These are phyloP conservation scores for Eutrema yunnanense DNA, from an alignment of 345 rosid genomes.

Conservation along the genomic window DNA sequence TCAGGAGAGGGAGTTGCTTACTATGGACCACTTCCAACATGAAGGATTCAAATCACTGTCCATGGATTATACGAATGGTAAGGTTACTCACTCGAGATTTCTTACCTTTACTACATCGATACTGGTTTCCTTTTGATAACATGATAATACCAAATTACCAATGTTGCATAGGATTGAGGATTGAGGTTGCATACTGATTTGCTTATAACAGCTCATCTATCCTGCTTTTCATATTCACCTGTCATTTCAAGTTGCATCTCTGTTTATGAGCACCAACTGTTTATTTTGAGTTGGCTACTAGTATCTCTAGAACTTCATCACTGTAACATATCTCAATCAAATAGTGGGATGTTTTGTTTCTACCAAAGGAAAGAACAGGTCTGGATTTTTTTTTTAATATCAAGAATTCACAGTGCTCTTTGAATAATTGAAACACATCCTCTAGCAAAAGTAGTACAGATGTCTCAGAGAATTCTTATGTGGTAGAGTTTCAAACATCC, in stretches of 20 bases:
- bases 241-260: neutral
- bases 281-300: neutral
- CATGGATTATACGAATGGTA: neutral
- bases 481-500: neutral
- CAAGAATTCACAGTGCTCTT: neutral
- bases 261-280: neutral
- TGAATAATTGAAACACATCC: neutral
- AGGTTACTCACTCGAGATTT: slow-evolving; percentile 13
- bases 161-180: neutral
- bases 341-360: neutral
- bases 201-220: neutral
- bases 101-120: neutral
- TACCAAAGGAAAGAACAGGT: neutral
- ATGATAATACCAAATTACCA: too few species aligned
- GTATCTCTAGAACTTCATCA: neutral
- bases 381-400: neutral
- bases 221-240: neutral
- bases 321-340: neutral
- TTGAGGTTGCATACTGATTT: neutral
- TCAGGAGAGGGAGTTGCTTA: slow-evolving; percentile 16
- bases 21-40: slow-evolving; percentile 30
- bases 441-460: neutral
- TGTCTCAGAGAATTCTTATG: neutral
- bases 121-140: slow-evolving; percentile 2
- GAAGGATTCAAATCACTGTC: neutral